Conservation (phyloP, 1,284 basidiomycete genomes). For the Leucocoprinus gongylophorus region DNA sequence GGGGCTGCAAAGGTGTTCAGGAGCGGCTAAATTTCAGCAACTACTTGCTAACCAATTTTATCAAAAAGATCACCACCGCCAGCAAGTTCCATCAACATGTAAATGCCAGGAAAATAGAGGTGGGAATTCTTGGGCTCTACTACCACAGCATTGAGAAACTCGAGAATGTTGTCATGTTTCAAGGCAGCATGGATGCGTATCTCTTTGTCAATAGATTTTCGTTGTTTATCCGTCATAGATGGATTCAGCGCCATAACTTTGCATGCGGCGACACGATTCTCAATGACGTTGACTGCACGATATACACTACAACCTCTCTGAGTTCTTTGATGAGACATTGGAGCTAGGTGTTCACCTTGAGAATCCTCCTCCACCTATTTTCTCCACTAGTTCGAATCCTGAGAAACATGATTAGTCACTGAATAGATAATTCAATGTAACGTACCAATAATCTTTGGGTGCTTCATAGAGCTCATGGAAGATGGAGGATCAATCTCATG, state of each 20-base stretch:
- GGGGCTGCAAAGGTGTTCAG: constrained; percentile 19
- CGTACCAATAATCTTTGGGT: no score
- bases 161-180: constrained; percentile 79
- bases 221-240: constrained; percentile 52
- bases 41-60: constrained; percentile 71
- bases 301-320: constrained; percentile 56
- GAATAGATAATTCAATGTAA: no score
- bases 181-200: constrained; percentile 85
- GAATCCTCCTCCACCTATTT: no score
- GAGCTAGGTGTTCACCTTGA: no score
- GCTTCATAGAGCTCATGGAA: no score
- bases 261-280: constrained; percentile 72
- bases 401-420: no score
- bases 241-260: constrained; percentile 69
- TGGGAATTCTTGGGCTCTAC: constrained; percentile 61
- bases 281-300: constrained; percentile 65
- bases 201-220: constrained; percentile 88
- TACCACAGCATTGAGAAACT: constrained; percentile 74
- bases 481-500: no score
- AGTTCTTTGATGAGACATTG: no score
- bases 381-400: no score
- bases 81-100: constrained; percentile 91
- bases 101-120: constrained; percentile 71
- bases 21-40: background rate
- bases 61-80: constrained; percentile 96